Percentiles rank a stretch among this genome's conserved stretches.
These are phyloP conservation scores for Colletotrichum salicis DNA, from an alignment of 2,329 filamentous ascomycete genomes.

Conservation along the genomic window DNA sequence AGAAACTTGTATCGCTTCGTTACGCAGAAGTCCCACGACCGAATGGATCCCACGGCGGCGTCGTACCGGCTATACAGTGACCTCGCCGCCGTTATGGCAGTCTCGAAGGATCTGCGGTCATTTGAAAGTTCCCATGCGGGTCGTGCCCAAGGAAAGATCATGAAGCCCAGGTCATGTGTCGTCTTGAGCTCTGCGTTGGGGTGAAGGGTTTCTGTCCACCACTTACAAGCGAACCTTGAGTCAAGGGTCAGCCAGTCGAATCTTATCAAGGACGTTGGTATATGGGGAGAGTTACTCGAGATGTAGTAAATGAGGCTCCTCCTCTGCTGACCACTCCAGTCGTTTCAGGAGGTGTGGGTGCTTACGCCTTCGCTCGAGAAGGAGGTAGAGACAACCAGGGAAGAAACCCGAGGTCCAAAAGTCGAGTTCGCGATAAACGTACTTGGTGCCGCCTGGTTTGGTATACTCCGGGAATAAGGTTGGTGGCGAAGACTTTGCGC, in stretches of 20 bases:
- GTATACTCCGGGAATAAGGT: constrained; percentile 50
- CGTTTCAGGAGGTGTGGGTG: constrained; percentile 36
- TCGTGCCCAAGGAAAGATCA: constrained; percentile 52
- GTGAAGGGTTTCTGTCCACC: constrained; percentile 54
- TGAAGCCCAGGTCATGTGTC: constrained; percentile 58
- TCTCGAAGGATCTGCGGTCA: constrained; percentile 48
- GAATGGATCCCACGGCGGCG: constrained; percentile 46
- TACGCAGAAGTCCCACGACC: constrained; percentile 56
- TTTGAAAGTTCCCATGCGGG: constrained; percentile 51
- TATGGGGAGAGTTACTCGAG: constrained; percentile 39
- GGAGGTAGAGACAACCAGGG: constrained; percentile 54
- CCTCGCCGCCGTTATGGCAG: constrained; percentile 46
- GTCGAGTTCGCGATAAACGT: constrained; percentile 51
- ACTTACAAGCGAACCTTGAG: constrained; percentile 46
- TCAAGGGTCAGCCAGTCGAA: neutral
- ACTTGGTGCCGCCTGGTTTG: constrained; percentile 47
- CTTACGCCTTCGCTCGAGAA: constrained; percentile 48
- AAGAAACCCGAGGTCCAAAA: constrained; percentile 63
- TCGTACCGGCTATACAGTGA: constrained; percentile 51
- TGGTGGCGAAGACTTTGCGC: constrained; percentile 30
- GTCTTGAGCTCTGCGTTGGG: constrained; percentile 45
- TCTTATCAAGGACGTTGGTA: no score
- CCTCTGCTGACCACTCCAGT: neutral
- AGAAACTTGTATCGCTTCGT: constrained; percentile 51
- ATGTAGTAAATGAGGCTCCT: constrained; percentile 40